Evolutionary conservation across 495 filamentous ascomycete species (phyloP).

Genomic region (Daldinia caldariorum): DNA sequence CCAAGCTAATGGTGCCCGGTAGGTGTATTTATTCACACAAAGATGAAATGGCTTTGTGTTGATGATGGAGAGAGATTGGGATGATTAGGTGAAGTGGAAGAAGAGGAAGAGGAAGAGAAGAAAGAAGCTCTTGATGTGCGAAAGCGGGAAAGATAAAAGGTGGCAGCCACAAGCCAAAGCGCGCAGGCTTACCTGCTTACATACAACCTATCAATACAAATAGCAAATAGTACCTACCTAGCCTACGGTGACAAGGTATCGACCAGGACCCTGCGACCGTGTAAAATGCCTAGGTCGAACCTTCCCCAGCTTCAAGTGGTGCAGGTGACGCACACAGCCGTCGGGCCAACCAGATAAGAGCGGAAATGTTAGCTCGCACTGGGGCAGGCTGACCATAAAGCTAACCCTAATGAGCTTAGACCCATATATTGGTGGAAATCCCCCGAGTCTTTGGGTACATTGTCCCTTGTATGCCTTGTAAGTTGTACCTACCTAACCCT

Average conservation of each 20-base stretch:
- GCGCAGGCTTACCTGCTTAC: constrained; percentile 31
- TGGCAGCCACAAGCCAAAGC: constrained; percentile 24
- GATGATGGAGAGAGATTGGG: constrained; percentile 57
- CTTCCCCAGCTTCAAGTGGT: constrained; percentile 46
- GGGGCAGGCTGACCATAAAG: constrained; percentile 29
- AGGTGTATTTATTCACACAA: constrained; percentile 22
- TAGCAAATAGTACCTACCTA: too few relatives aligned
- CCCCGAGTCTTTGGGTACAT: constrained; percentile 18
- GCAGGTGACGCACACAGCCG: constrained; percentile 53
- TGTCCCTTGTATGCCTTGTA: constrained; percentile 18
- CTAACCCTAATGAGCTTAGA: constrained; percentile 13
- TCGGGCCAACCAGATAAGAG: constrained; percentile 43
- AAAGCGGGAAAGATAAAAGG: constrained; percentile 48
- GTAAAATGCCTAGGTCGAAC: constrained; percentile 6
- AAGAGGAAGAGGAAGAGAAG: constrained; percentile 31
- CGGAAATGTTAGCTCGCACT: constrained; percentile 35
- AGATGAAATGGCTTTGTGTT: constrained; percentile 45
- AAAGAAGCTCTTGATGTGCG: constrained; percentile 39
- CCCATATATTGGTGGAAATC: constrained; percentile 24
- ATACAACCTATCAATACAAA: too few relatives aligned
- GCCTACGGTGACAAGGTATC: constrained; percentile 18
- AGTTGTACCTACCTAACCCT: too few relatives aligned
- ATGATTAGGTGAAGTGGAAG: constrained; percentile 30
- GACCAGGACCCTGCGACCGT: constrained; percentile 4
- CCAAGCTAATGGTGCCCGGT: constrained; percentile 47